These are phyloP conservation scores for Centella asiatica DNA, from an alignment of 129 eudicot genomes.

Conservation along the genomic window DNA sequence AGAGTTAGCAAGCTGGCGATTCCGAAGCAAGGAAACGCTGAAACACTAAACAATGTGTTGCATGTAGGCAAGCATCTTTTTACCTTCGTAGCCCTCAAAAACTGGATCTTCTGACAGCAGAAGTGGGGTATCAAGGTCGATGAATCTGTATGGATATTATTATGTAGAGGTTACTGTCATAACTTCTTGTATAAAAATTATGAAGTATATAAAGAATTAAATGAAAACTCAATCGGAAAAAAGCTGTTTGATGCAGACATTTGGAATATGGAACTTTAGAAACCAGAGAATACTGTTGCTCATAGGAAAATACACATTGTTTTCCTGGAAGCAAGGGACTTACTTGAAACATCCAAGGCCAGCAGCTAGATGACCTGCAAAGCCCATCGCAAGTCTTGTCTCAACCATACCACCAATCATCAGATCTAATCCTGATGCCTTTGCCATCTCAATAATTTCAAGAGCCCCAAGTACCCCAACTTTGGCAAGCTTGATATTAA, in stretches of 20 bases:
- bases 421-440: slow-evolving; percentile 59
- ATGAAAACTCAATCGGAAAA: background rate
- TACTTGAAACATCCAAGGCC: slow-evolving; percentile 91
- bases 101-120: slow-evolving; percentile 88
- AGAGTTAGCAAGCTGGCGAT: slow-evolving; percentile 2
- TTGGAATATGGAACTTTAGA: background rate
- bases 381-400: slow-evolving; percentile 96
- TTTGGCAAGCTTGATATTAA: slow-evolving; percentile 85
- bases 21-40: background rate
- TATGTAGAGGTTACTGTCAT: background rate
- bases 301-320: too few relatives aligned
- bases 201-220: background rate
- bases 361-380: slow-evolving; percentile 96
- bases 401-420: slow-evolving; percentile 99
- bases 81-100: slow-evolving; percentile 88
- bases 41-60: background rate
- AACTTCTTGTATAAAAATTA: background rate
- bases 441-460: slow-evolving; percentile 66
- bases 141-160: slow-evolving; percentile 39
- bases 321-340: slow-evolving; percentile 20
- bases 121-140: slow-evolving; percentile 90
- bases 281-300: too few relatives aligned
- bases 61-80: background rate
- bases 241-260: background rate
- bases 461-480: slow-evolving; percentile 89